Conservation (phyloP, 148 eudicot genomes). For the Vaccinium vitisidaea region DNA sequence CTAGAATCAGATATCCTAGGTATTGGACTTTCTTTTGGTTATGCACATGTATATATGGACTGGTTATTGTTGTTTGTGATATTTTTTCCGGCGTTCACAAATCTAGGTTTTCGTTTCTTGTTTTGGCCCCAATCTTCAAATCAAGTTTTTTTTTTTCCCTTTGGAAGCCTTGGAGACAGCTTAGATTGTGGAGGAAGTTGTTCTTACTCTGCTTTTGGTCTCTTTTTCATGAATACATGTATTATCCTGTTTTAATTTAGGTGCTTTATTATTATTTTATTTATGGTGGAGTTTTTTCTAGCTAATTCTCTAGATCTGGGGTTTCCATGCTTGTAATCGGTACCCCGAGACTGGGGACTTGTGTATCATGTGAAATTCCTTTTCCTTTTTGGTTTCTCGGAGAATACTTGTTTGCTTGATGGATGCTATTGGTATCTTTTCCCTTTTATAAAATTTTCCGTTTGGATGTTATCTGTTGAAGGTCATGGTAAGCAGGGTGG, state of each 20-base stretch:
- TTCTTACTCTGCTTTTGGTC: neutral
- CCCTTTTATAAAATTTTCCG: slow-evolving; percentile 1
- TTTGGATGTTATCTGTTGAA: slow-evolving; percentile 34
- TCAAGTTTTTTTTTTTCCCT: neutral
- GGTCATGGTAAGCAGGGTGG: slow-evolving; percentile 79
- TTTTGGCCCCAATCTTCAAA: neutral
- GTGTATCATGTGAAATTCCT: neutral
- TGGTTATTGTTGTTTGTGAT: neutral
- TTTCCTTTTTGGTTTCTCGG: neutral
- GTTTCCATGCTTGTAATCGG: neutral
- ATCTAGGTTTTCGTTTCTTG: neutral
- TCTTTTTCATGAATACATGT: neutral
- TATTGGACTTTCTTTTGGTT: neutral
- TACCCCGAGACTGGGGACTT: slow-evolving; percentile 1
- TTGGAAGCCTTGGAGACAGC: neutral
- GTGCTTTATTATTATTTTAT: neutral
- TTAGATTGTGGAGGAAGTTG: neutral
- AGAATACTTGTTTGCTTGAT: slow-evolving; percentile 12
- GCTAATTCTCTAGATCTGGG: slow-evolving; percentile 4
- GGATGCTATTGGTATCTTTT: slow-evolving; percentile 19
- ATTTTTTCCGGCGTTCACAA: neutral
- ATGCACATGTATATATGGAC: neutral
- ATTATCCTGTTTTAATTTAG: slow-evolving; percentile 7
- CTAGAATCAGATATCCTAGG: neutral
- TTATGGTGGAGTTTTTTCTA: neutral